Conservation (phyloP, 345 rosid species). For the Bruguiera sexangula region DNA sequence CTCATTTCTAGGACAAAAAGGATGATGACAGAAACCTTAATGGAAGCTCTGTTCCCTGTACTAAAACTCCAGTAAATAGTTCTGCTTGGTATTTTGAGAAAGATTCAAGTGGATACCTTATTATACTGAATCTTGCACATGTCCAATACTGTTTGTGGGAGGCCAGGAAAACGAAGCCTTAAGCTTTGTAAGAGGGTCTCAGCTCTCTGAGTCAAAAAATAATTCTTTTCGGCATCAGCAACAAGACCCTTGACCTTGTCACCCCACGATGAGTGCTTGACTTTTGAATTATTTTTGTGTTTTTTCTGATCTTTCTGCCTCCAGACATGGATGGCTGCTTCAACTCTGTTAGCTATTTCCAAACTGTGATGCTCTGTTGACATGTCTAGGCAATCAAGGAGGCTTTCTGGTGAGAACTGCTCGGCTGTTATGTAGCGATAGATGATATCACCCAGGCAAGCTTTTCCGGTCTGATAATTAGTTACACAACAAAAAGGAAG, state of each 20-base stretch:
- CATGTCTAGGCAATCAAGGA: slow-evolving; percentile 82
- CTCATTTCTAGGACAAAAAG: neutral
- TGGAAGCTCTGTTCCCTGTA: too few species aligned
- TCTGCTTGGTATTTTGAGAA: neutral
- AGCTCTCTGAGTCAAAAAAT: slow-evolving; percentile 65
- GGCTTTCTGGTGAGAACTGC: slow-evolving; percentile 76
- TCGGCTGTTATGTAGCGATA: slow-evolving; percentile 76
- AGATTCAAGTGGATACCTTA: slow-evolving; percentile 40
- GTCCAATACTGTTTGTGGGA: slow-evolving; percentile 87
- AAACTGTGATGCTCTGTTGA: slow-evolving; percentile 82
- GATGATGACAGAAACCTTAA: too few species aligned
- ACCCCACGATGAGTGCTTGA: slow-evolving; percentile 66
- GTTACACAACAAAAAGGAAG: neutral
- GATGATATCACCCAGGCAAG: slow-evolving; percentile 76
- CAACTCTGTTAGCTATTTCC: slow-evolving; percentile 79
- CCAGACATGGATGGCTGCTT: slow-evolving; percentile 85
- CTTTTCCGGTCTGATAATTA: slow-evolving; percentile 58
- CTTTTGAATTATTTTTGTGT: slow-evolving; percentile 38
- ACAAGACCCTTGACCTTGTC: slow-evolving; percentile 89
- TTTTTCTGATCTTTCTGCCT: slow-evolving; percentile 58
- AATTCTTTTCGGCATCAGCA: slow-evolving; percentile 51
- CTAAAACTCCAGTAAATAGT: too few species aligned
- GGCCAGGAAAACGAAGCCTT: slow-evolving; percentile 81
- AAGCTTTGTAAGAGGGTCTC: slow-evolving; percentile 71
- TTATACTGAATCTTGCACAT: slow-evolving; percentile 95